Evolutionary conservation across 2,329 filamentous ascomycete genomes (phyloP), one percentile per base, ranked within the genome.

Genomic region (Sporothrix pallida): DNA sequence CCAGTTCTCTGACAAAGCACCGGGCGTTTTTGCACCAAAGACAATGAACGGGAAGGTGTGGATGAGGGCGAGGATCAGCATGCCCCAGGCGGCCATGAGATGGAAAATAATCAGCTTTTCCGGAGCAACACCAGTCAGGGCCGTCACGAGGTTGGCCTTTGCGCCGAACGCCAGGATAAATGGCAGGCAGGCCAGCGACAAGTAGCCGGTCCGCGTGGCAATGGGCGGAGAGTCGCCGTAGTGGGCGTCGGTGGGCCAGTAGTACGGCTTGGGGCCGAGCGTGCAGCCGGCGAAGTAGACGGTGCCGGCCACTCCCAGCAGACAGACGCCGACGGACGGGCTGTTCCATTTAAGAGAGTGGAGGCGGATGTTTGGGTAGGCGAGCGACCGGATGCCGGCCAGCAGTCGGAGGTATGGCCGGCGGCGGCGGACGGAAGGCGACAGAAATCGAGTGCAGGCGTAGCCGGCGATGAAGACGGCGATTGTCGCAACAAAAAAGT

Each of bases 11-110:
- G 82, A 81, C 82, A 89, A 86, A 60, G 87, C 83, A 3, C 85
- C 84, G 56, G 82, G 83, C 74, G 50, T 23, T 2, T 80, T 78
- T 26, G 85, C 81, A 75, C 88, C 82, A 75, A 83, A 87, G 0
- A 90, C 80, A 73, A 90, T 85, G 76, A 88, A 90, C 0, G 88
- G 88, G 69, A 90, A 89, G 0, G 87, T 89, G 77, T 90, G 88
- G 6, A 90, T 76, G 3, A 90, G 80, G 0, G 87, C 86, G 0
- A 89, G 81, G 20, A 86, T 81, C 73, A 89, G 88, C 82, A 89
- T 87, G 46, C 86, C 86, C 79, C 86, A 88, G 62, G 83, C 83
- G 3, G 84, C 82, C 86, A 86, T 88, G 68, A 83, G 83, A 76
- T 89, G 87, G 77, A 86, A 87, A n/a, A 87, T 79, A 73, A 88